phyloP scores from a whole-genome alignment of 2,329 filamentous ascomycete genomes.

The Trichoderma afroharzianum region DNA sequence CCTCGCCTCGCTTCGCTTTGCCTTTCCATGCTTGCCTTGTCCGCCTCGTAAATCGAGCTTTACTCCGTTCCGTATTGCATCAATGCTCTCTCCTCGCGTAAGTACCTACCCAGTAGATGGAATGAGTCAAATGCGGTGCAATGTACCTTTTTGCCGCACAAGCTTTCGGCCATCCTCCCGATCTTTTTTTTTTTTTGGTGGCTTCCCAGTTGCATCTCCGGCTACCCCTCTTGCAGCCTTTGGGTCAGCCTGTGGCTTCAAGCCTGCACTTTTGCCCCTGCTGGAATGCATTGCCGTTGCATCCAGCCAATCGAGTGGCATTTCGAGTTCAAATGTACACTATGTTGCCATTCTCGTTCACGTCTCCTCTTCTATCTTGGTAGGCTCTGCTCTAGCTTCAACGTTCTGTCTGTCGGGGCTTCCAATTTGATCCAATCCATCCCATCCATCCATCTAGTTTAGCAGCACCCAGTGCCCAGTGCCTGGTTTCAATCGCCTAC shows the following conservation, averaged over 20 bases:
- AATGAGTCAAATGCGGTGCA: not conserved
- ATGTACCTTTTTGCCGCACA: not conserved
- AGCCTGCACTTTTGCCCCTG: not conserved
- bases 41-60: not conserved
- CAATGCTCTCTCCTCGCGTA: not conserved
- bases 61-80: not conserved
- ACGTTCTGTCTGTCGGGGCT: too few species aligned
- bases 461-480: not conserved
- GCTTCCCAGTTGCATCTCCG: not conserved
- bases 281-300: not conserved
- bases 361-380: too few species aligned
- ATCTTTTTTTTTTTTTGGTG: not conserved
- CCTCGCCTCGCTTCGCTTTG: not conserved
- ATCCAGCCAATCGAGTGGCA: not conserved
- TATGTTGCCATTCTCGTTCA: not conserved
- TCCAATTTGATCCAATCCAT: too few species aligned
- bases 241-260: not conserved
- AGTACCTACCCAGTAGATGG: not conserved
- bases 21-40: not conserved
- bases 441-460: too few species aligned
- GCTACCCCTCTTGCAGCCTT: not conserved
- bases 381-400: too few species aligned
- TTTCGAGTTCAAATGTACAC: not conserved
- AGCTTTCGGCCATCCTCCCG: not conserved
- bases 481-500: not conserved